Percentiles rank a stretch among this genome's conserved stretches.
These are phyloP conservation scores for Sambucus nigra DNA, from an alignment of 129 eudicot species.

Conservation along the genomic window DNA sequence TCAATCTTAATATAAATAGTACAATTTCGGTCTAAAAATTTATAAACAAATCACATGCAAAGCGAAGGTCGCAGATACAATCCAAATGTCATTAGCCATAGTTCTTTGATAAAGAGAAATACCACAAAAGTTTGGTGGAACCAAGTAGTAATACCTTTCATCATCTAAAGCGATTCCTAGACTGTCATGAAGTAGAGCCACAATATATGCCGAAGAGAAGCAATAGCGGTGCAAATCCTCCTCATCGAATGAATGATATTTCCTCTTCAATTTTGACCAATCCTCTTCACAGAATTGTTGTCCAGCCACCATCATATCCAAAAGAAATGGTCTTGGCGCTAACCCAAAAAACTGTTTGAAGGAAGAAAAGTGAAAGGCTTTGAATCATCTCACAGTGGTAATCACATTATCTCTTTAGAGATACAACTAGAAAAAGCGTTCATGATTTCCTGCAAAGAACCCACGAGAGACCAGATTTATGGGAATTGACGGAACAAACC, in stretches of 20 bases:
- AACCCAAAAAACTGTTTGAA: slow-evolving; percentile 62
- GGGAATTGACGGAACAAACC: slow-evolving; percentile 23
- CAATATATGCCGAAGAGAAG: slow-evolving; percentile 89
- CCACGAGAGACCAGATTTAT: background rate
- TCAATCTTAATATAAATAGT: too few species aligned
- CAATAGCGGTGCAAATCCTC: slow-evolving; percentile 78
- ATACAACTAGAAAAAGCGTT: background rate
- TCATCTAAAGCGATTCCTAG: slow-evolving; percentile 74
- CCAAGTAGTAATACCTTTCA: slow-evolving; percentile 60
- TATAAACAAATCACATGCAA: too few species aligned
- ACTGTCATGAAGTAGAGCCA: slow-evolving; percentile 92
- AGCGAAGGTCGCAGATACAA: too few species aligned
- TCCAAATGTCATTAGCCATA: too few species aligned
- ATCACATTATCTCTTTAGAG: slow-evolving; percentile 2
- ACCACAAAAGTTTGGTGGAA: too few species aligned
- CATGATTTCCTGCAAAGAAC: background rate
- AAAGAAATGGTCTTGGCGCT: slow-evolving; percentile 45
- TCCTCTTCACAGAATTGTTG: slow-evolving; percentile 73
- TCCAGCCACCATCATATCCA: slow-evolving; percentile 68
- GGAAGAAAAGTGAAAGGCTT: slow-evolving; percentile 5
- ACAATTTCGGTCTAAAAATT: too few species aligned
- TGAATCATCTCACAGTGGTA: background rate
- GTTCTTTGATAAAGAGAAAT: background rate
- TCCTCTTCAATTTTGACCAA: slow-evolving; percentile 58
- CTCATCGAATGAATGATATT: slow-evolving; percentile 38